Conservation (phyloP, 148 eudicot species). For the Rhododendron vialii region DNA sequence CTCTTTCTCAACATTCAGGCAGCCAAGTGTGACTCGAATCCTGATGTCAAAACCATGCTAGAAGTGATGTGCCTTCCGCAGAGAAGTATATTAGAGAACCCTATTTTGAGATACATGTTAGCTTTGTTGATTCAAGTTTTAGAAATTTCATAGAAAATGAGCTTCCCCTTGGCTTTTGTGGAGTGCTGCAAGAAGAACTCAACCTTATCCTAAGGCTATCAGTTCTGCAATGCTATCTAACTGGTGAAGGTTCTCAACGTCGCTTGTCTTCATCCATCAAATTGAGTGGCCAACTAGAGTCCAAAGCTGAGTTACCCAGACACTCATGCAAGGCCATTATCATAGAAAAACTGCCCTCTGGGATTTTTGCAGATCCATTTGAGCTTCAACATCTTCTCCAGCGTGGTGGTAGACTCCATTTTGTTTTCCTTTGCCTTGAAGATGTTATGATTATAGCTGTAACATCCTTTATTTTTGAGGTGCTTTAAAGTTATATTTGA, state of each 20-base stretch:
- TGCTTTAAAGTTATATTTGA: too few species aligned
- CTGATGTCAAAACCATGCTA: neutral
- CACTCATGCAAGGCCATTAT: conserved; percentile 51
- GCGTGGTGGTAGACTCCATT: conserved; percentile 57
- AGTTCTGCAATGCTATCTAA: conserved; percentile 36
- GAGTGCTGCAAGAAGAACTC: conserved; percentile 16
- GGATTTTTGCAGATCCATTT: conserved; percentile 93
- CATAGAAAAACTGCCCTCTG: conserved; percentile 74
- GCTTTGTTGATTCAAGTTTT: conserved; percentile 36
- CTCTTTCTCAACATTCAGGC: conserved; percentile 3
- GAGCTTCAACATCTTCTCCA: conserved; percentile 72
- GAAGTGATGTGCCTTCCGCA: conserved; percentile 13
- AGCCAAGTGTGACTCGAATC: conserved; percentile 5
- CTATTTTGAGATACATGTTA: conserved; percentile 44
- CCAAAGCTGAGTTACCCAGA: conserved; percentile 23
- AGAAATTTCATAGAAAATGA: conserved; percentile 34
- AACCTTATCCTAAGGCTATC: conserved; percentile 18
- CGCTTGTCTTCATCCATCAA: conserved; percentile 44
- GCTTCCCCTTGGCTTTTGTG: conserved; percentile 22
- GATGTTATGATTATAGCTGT: neutral
- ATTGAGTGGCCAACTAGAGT: conserved; percentile 32
- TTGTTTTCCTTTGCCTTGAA: conserved; percentile 6
- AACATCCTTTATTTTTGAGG: too few species aligned
- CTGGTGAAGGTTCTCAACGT: conserved; percentile 95
- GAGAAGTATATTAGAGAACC: conserved; percentile 39